A percentile compares a stretch with the other conserved stretches of the same genome.
These are phyloP conservation scores for Gardenia jasminoides DNA, from an alignment of 257 asterid species.

Conservation along the genomic window DNA sequence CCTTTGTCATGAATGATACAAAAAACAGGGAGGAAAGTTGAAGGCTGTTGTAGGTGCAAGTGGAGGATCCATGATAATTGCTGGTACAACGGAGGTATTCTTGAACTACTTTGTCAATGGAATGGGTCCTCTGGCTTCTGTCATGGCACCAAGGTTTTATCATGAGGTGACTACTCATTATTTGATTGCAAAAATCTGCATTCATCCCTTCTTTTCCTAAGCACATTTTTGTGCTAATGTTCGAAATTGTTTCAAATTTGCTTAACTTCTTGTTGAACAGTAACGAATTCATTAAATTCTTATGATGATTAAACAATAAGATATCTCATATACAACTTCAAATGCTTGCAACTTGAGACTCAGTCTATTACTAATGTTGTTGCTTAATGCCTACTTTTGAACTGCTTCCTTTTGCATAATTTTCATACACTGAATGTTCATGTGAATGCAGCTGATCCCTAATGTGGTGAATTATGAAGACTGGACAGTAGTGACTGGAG, in stretches of 20 bases:
- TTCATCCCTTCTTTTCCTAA: neutral
- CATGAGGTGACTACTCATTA: conserved; percentile 43
- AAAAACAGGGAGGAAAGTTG: conserved; percentile 38
- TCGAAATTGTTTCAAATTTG: neutral
- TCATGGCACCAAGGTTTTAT: conserved; percentile 62
- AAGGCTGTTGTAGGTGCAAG: conserved; percentile 67
- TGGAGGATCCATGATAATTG: conserved; percentile 58
- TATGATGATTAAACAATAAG: neutral
- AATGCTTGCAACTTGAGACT: neutral
- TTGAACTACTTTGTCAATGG: conserved; percentile 46
- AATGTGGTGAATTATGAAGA: conserved; percentile 57
- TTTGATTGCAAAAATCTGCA: neutral
- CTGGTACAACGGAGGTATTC: conserved; percentile 51
- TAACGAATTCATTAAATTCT: neutral
- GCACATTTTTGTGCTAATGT: neutral
- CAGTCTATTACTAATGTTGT: neutral
- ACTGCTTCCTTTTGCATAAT: too few relatives aligned
- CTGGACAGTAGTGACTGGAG: conserved; percentile 64
- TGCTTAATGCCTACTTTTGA: too few relatives aligned
- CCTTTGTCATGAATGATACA: neutral
- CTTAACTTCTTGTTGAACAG: neutral
- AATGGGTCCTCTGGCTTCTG: conserved; percentile 66
- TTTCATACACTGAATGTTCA: conserved; percentile 2
- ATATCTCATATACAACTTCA: neutral
- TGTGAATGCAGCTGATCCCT: conserved; percentile 50